Evolutionary conservation across 1,284 basidiomycete genomes (phyloP), one percentile per base, ranked within the genome.

Genomic region (Ustilago tritici): DNA sequence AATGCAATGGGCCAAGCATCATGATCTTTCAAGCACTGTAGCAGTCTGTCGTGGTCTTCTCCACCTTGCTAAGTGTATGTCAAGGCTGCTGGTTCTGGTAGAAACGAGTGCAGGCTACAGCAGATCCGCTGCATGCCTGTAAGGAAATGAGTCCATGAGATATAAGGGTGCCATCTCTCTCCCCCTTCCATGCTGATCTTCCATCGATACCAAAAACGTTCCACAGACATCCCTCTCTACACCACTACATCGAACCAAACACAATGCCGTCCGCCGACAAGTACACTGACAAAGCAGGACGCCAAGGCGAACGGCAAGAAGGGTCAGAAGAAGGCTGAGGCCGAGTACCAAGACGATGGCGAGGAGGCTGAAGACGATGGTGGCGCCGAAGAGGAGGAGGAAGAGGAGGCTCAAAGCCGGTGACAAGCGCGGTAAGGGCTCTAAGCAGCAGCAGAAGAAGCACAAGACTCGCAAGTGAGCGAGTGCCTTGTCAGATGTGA

Each of bases 181-280:
- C 28, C 14, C 49, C 49, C n/a, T 50, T 10, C 14, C 9, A 32
- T 50, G 28, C 17, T 46, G 7, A 46, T 12, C 14, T 28, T 17
- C 60, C n/a, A 36, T 41, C 43, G 7, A 7, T 19, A 17, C 15
- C 10, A 57, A 11, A 41, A 8, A n/a, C 41, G 4, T 49, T 17
- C 32, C 17, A 49, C 11, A 32, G 54, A 46, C 34, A 34, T 12
- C 17, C 36, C n/a, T 4, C 19, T 6, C 54, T 19, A 15, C 23
- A 38, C 7, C 32, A 4, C 19, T 32, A 38, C 17, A 23, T 23
- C 23, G 8, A 7, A 31, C 10, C 47, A 57, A 23, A 32, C 53
- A 69, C 56, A 15, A 76, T 76, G 69, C 73, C 68, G 54, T 71
- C 73, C 55, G 56, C 68, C 52, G 65, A 76, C 68, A 76, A 76